Evolutionary conservation across 805 yeast genomes (phyloP), one percentile per base, ranked within the genome.

Genomic region (Candida sithepensis): DNA sequence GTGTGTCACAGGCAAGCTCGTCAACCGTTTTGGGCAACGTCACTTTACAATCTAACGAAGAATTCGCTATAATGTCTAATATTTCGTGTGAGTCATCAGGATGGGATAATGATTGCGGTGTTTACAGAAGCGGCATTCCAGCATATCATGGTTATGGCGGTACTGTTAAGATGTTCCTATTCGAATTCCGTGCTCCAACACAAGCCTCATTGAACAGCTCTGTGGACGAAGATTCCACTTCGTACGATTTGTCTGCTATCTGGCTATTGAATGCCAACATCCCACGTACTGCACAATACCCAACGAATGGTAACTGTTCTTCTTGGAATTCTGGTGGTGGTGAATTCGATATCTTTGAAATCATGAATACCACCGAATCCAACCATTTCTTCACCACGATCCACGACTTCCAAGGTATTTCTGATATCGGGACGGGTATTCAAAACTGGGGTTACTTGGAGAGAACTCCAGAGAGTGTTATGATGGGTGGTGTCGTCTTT

Each of bases 221-320:
- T 44, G 49, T 42, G n/a, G 51, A 44, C n/a, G 57, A 59, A 41
- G 67, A 70, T 46, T 55, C 70, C 10, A 52, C 68, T 4, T 60
- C 63, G 47, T 84, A 74, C 59, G 77, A 85, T 63, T 68, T 84
- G 81, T 88, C 91, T 9, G 90, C 88, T 19, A 84, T 64, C 44
- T 85, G 98, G 98, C 74, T 91, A 69, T 81, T 91, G 67, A 91
- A 91, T 69, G 84, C 88, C 26, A 75, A 80, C 55, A 83, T 85
- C 49, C 85, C 89, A 53, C 76, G 91, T 71, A 84, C 90, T 18
- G 69, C 90, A 3, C 90, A 85, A 65, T 85, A 84, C 61, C 81
- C 84, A 42, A 51, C 67, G 4, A 79, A 79, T 54, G 68, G 70
- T 33, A 80, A 79, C 60, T 85, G 90, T 65, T 83, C 89, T 6